Conservation (phyloP, 2,329 filamentous ascomycete genomes). For the Leptographium lundbergii region DNA sequence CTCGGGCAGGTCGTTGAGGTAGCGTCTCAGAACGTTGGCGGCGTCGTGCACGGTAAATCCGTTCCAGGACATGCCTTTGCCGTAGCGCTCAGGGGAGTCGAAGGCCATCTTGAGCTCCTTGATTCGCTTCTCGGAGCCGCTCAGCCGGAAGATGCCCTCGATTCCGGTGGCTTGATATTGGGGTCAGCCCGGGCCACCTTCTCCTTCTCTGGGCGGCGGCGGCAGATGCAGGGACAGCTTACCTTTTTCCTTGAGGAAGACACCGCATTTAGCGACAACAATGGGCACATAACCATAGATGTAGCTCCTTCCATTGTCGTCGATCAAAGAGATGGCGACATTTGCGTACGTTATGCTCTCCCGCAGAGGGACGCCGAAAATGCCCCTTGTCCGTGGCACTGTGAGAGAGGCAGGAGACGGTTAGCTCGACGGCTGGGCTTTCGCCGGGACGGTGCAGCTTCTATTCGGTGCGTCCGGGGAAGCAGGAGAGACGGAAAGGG, state of each 20-base stretch:
- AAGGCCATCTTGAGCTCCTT: constrained; percentile 90
- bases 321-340: constrained; percentile 90
- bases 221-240: constrained; percentile 19
- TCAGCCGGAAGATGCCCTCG: constrained; percentile 92
- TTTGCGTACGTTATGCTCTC: constrained; percentile 96
- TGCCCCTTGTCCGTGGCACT: constrained; percentile 50
- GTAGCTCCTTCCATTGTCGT: constrained; percentile 86
- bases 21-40: constrained; percentile 87
- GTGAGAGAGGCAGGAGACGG: neutral
- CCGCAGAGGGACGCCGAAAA: constrained; percentile 87
- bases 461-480: neutral
- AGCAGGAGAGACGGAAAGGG: neutral
- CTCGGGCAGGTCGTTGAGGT: constrained; percentile 91
- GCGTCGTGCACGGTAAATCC: constrained; percentile 98
- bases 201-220: neutral
- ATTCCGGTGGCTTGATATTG: constrained; percentile 64
- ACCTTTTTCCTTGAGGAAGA: constrained; percentile 98
- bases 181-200: constrained; percentile 8
- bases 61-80: constrained; percentile 92
- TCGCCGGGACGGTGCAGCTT: too few species aligned
- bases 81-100: constrained; percentile 88
- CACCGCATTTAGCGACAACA: constrained; percentile 94
- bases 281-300: constrained; percentile 98
- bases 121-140: constrained; percentile 93
- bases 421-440: neutral